These are phyloP conservation scores for Suillus ampliporus DNA, from an alignment of 768 basidiomycete species.

Conservation along the genomic window DNA sequence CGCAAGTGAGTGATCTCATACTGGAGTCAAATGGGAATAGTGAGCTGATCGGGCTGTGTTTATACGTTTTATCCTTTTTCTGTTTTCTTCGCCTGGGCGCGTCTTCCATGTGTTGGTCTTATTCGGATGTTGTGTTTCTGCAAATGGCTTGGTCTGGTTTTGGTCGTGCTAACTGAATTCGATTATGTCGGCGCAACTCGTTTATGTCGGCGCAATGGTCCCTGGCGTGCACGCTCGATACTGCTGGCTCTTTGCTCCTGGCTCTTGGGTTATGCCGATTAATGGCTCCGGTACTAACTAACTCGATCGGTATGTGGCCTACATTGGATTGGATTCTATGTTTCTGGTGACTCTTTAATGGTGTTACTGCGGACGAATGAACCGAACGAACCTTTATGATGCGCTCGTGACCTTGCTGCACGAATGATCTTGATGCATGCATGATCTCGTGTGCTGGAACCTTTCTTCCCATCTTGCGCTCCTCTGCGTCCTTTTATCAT, in stretches of 20 bases:
- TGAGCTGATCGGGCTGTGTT: slow-evolving; percentile 3
- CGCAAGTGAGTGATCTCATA: slow-evolving; percentile 6
- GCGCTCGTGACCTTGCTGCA: background rate
- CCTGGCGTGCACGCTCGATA: background rate
- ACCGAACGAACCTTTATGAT: background rate
- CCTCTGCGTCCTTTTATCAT: background rate
- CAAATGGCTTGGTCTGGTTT: background rate
- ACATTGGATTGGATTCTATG: background rate
- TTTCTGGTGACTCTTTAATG: background rate
- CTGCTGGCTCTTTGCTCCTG: background rate
- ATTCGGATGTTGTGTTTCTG: background rate
- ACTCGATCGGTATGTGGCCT: background rate
- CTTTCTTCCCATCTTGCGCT: background rate
- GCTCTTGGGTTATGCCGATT: background rate
- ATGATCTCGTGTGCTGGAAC: slow-evolving; percentile 3
- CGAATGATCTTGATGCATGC: too few relatives aligned
- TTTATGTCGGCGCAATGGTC: background rate
- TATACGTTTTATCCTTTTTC: background rate
- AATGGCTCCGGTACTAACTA: background rate
- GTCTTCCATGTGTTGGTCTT: background rate
- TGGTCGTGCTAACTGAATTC: background rate
- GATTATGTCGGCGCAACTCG: background rate
- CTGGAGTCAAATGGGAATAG: background rate
- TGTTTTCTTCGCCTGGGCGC: background rate
- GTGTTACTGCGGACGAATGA: background rate